A percentile compares a stretch with the other conserved stretches of the same genome.
phyloP scores from a whole-genome alignment of 352 stramenopile genomes.

The Globisporangium parvum region DNA sequence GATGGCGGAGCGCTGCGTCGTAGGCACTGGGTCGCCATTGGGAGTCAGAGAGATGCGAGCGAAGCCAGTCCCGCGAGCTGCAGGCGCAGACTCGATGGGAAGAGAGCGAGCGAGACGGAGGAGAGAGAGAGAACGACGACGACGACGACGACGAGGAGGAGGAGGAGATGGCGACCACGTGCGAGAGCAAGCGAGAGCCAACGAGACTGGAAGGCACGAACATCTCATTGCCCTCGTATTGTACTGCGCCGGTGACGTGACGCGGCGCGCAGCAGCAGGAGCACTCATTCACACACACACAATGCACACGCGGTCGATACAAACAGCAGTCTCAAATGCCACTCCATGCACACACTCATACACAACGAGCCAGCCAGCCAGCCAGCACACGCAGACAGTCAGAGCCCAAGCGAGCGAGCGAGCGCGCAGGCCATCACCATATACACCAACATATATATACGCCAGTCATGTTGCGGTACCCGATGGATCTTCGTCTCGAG shows the following conservation, averaged over 20 bases:
- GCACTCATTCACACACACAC: neutral
- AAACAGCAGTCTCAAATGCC: neutral
- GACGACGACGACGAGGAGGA: neutral
- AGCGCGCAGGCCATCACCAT: no score
- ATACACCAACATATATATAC: neutral
- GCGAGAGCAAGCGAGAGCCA: neutral
- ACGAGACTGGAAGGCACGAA: neutral
- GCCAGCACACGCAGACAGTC: no score
- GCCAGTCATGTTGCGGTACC: slow-evolving; percentile 27
- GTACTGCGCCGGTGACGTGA: neutral
- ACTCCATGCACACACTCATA: neutral
- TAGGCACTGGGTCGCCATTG: no score
- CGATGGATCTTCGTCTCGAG: slow-evolving; percentile 87
- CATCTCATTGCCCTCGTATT: neutral
- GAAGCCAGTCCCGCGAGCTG: no score
- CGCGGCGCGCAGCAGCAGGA: no score
- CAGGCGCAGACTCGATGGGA: neutral
- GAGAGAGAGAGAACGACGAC: neutral
- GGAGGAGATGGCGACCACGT: neutral
- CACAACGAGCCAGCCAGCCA: neutral
- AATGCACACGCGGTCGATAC: neutral
- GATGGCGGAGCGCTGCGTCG: no score
- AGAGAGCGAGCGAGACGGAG: slow-evolving; percentile 1
- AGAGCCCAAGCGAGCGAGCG: slow-evolving; percentile 5
- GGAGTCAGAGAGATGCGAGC: no score